Base-by-base conservation (phyloP, 2,329 filamentous ascomycete genomes). In the Zalaria obscura region DNA sequence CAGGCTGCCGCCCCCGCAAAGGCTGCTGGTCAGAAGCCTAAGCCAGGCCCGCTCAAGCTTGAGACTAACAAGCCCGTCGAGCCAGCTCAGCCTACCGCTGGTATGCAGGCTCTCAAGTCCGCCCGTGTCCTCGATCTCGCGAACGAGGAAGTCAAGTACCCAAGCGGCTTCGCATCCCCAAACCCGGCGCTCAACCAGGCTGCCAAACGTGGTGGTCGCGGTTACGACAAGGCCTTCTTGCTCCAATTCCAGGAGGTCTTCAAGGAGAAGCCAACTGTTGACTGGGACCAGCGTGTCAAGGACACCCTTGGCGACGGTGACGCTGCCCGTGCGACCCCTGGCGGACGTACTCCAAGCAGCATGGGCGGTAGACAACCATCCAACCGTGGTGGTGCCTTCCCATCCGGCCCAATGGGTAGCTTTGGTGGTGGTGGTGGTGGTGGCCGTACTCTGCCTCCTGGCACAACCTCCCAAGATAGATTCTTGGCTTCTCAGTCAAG, bases 241-340 rank as follows among this genome's bases (percentile, higher is more conserved):
- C 72, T 98, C 27, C 91, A 98, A 59, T 98, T 98, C 72, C 85
- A 95, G 66, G 76, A 76, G 53, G 86, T 94, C 18, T 98, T 95
- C 67, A 93, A 86, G 48, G 91, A 98, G 69, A 93, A 95, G 66
- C 91, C 91, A 9, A 93, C 87, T 1, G 64, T 88, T 35, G 89
- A 96, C 57, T 98, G 94, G 76, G 83, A 93, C 57, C 73, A 80
- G 50, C 88, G 91, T 56, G 79, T 98, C 47, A 73, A 89, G 73
- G 80, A 83, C 65, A 72, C 81, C 68, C 62, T 98, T 50, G 69
- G 70, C 32, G 78, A 82, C 44, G 73, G 75, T 45, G 69, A 75
- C 44, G 76, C 76, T 65, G 84, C 64, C 68, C 81, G 62, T 61
- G 74, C 60, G 64, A 78, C 58, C 63, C 78, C 61, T 61, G 81